Percentiles rank a stretch among this genome's conserved stretches.
phyloP scores from a whole-genome alignment of 805 yeast genomes.

The Saccharomyces jurei region DNA sequence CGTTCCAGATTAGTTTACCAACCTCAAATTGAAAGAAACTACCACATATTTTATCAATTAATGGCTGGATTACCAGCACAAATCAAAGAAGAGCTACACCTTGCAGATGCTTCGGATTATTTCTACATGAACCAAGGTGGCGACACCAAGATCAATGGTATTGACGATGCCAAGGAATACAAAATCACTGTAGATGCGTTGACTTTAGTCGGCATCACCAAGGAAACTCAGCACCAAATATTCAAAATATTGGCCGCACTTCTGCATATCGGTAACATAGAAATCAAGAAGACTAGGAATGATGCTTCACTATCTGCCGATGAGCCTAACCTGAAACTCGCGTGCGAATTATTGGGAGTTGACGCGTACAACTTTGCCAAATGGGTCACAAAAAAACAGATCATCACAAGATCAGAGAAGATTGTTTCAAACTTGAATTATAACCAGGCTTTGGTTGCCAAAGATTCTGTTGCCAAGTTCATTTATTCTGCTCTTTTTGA shows the following conservation, averaged over 20 bases:
- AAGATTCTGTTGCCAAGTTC: conserved; percentile 95
- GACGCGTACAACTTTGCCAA: conserved; percentile 68
- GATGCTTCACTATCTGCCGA: conserved; percentile 77
- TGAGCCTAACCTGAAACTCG: conserved; percentile 76
- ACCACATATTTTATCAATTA: conserved; percentile 89
- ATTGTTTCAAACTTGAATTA: conserved; percentile 75
- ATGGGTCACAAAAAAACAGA: conserved; percentile 90
- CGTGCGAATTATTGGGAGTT: conserved; percentile 76
- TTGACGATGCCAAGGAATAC: conserved; percentile 79
- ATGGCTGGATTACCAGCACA: conserved; percentile 57
- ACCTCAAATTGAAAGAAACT: conserved; percentile 83
- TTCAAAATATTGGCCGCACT: conserved; percentile 80
- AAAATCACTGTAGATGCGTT: conserved; percentile 69
- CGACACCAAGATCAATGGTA: conserved; percentile 53
- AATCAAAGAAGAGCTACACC: conserved; percentile 49
- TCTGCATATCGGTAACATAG: conserved; percentile 88
- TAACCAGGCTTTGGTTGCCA: conserved; percentile 79
- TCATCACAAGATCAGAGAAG: conserved; percentile 85
- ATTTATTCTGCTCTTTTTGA: conserved; percentile 88
- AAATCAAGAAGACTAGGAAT: conserved; percentile 72
- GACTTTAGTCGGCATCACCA: conserved; percentile 63
- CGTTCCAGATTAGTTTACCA: conserved; percentile 92
- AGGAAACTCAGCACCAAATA: conserved; percentile 52
- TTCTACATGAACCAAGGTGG: conserved; percentile 89
- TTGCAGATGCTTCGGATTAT: conserved; percentile 60